Percentiles rank a stretch among this genome's conserved stretches.
Evolutionary conservation across 306 rosid species (phyloP).

Genomic region (Astragalus glycyphyllos): DNA sequence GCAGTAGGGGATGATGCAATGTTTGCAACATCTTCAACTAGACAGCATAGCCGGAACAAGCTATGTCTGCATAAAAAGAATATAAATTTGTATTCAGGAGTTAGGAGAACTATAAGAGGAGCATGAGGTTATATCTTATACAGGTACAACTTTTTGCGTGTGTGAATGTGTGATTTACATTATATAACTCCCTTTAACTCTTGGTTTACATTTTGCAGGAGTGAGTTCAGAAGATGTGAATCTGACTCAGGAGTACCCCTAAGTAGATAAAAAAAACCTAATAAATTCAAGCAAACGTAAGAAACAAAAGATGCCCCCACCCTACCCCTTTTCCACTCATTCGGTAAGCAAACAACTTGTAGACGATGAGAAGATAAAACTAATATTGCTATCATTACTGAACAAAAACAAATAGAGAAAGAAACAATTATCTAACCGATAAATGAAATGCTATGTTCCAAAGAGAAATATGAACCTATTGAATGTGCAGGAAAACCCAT

Average conservation of each 20-base stretch:
- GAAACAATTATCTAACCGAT: slow-evolving; percentile 17
- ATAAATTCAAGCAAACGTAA: slow-evolving; percentile 4
- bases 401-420: slow-evolving; percentile 16
- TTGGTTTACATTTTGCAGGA: slow-evolving; percentile 1
- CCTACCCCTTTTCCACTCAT: neutral
- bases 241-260: slow-evolving; percentile 2
- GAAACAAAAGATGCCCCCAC: neutral
- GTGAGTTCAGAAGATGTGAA: neutral
- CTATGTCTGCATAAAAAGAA: slow-evolving; percentile 57
- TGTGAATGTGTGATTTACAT: neutral
- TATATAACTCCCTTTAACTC: neutral
- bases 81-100: slow-evolving; percentile 26
- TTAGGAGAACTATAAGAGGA: slow-evolving; percentile 24
- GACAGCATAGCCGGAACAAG: slow-evolving; percentile 40
- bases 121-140: neutral
- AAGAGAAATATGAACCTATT: slow-evolving; percentile 37
- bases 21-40: slow-evolving; percentile 47
- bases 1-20: slow-evolving; percentile 41
- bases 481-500: slow-evolving; percentile 34
- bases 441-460: slow-evolving; percentile 1
- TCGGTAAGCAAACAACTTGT: slow-evolving; percentile 5
- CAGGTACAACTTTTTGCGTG: neutral
- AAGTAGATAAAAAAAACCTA: neutral
- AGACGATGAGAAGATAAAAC: slow-evolving; percentile 7
- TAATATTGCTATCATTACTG: neutral